phyloP scores from a whole-genome alignment of 371 early-diverging fungal genomes.

The Mucor piriformis region DNA sequence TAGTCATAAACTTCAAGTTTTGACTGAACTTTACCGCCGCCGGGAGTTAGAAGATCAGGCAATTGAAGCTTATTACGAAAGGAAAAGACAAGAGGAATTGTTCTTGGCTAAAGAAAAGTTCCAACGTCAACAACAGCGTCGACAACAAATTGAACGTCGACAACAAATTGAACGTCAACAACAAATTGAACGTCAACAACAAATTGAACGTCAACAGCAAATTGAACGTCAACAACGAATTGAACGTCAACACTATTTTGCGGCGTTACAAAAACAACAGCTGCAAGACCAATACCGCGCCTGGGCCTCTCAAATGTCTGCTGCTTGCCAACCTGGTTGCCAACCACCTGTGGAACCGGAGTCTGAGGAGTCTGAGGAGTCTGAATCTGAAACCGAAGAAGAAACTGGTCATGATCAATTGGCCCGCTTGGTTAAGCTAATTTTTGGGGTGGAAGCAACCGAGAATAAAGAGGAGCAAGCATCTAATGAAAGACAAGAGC shows the following conservation, averaged over 20 bases:
- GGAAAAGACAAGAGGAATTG: conserved; percentile 2
- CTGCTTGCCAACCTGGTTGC: neutral
- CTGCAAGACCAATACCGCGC: conserved; percentile 3
- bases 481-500: too few species aligned
- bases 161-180: neutral
- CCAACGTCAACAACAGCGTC: conserved; percentile 1
- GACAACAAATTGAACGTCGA: neutral
- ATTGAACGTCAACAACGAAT: neutral
- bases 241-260: neutral
- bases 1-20: conserved; percentile 9
- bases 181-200: neutral
- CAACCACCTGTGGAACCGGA: conserved; percentile 2
- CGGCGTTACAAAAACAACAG: neutral
- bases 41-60: conserved; percentile 25
- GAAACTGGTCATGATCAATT: neutral
- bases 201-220: neutral
- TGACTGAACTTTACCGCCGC: conserved; percentile 19
- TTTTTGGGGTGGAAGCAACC: neutral
- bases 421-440: too few species aligned
- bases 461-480: conserved; percentile 1
- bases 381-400: neutral
- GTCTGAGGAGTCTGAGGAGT: neutral
- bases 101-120: neutral
- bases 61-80: conserved; percentile 21
- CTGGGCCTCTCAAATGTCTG: neutral